phyloP scores from a whole-genome alignment of 108 stramenopile genomes.

The Skeletonema marinoi region DNA sequence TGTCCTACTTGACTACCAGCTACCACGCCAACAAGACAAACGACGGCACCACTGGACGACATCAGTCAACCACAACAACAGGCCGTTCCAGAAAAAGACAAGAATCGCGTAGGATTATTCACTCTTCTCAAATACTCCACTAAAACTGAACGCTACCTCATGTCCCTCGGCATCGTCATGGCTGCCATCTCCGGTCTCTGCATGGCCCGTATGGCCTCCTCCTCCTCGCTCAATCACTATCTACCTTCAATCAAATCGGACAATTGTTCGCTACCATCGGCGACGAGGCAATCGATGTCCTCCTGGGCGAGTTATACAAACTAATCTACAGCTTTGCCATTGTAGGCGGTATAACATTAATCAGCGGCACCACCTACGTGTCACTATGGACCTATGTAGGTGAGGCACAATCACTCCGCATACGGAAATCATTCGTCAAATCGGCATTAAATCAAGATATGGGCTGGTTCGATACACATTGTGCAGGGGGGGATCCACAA shows the following conservation, averaged over 20 bases:
- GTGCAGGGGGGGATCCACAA: slow-evolving; percentile 33
- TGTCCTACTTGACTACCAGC: neutral
- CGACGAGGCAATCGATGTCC: slow-evolving; percentile 2
- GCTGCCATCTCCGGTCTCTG: slow-evolving; percentile 32
- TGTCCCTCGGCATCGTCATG: slow-evolving; percentile 22
- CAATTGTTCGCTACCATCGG: slow-evolving; percentile 14
- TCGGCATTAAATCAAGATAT: slow-evolving; percentile 55
- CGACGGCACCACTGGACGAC: neutral
- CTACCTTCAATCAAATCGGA: slow-evolving; percentile 32
- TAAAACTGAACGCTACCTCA: slow-evolving; percentile 10
- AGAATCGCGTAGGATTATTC: slow-evolving; percentile 17
- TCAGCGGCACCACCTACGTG: slow-evolving; percentile 48
- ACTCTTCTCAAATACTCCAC: slow-evolving; percentile 37
- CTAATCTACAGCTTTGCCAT: slow-evolving; percentile 54
- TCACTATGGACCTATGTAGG: slow-evolving; percentile 60
- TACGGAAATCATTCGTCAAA: slow-evolving; percentile 56
- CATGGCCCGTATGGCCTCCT: slow-evolving; percentile 41
- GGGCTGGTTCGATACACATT: slow-evolving; percentile 49
- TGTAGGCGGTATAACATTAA: slow-evolving; percentile 48
- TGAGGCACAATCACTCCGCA: slow-evolving; percentile 50
- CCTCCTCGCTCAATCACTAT: slow-evolving; percentile 25
- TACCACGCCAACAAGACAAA: neutral
- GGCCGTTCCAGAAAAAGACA: neutral
- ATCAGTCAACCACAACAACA: neutral
- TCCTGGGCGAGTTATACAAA: slow-evolving; percentile 41